Evolutionary conservation across 371 early-diverging fungal species (phyloP).

Genomic region (Capillidium rhysosporum): DNA sequence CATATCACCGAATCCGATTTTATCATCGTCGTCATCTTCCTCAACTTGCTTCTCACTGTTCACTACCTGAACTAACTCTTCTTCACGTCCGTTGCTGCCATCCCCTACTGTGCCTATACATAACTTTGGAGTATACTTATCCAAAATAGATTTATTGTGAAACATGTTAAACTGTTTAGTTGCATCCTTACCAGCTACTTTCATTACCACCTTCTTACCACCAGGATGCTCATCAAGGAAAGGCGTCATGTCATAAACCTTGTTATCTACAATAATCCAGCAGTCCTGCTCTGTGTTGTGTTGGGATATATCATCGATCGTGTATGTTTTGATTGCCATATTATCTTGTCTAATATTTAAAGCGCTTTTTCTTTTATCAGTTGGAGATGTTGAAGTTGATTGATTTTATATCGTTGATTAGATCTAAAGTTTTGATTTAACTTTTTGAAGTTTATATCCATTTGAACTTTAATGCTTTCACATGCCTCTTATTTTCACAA

Average conservation of each 20-base stretch:
- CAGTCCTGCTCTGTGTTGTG: slow-evolving; percentile 57
- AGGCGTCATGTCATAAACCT: slow-evolving; percentile 62
- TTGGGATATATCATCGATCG: slow-evolving; percentile 44
- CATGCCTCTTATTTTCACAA: too few species aligned
- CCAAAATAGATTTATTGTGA: slow-evolving; percentile 40
- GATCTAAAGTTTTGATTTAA: too few species aligned
- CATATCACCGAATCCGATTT: slow-evolving; percentile 43
- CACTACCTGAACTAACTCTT: slow-evolving; percentile 7
- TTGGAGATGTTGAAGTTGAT: not conserved
- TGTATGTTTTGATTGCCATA: slow-evolving; percentile 18
- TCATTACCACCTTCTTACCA: slow-evolving; percentile 45
- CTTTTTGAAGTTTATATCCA: too few species aligned
- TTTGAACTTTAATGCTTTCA: too few species aligned
- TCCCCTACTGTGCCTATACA: slow-evolving; percentile 35
- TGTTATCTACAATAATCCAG: slow-evolving; percentile 81
- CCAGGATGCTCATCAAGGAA: slow-evolving; percentile 84
- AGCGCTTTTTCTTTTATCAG: not conserved
- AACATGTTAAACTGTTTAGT: slow-evolving; percentile 74
- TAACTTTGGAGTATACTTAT: slow-evolving; percentile 29
- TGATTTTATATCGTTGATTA: too few species aligned
- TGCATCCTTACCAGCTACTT: slow-evolving; percentile 72
- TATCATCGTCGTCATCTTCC: slow-evolving; percentile 7
- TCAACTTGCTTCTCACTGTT: slow-evolving; percentile 7
- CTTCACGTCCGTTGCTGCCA: slow-evolving; percentile 9
- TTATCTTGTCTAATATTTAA: not conserved